Base-by-base conservation (phyloP, 169 alveolate species). In the Eimeria brunetti region DNA sequence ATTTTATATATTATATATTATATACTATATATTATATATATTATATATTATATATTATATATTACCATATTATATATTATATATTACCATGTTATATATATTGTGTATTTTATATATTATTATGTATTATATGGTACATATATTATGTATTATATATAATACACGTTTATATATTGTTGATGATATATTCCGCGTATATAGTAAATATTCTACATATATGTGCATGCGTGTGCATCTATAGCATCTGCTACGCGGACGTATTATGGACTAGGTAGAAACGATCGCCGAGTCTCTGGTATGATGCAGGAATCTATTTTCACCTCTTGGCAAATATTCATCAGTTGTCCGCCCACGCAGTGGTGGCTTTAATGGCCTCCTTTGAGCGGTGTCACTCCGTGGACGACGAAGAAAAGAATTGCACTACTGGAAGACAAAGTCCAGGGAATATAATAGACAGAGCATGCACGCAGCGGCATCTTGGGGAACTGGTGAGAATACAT, bases 301-400 rank as follows among this genome's bases (percentile, higher is more conserved):
- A 22, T 62, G 30, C 60, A 85, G 91, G 91, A 8, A 8, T 60
- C n/a, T 85, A 49, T 27, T 85, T 85, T 41, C 60, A 58, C 16
- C 91, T 85, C 7, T 36, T 41, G 46, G 91, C 91, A 18, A 85
- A 85, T 46, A 9, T 85, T 49, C 91, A 85, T 85, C 41, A 60
- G 81, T 85, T 85, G 80, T 18, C 91, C 58, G 58, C 78, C 30
- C 78, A 12, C 27, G 16, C 38, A 33, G 91, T 85, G 44, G 38
- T 85, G 49, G 76, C 91, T 24, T 46, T 85, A 20, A 46, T 22
- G 30, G 75, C 91, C 44, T 85, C 80, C 44, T 62, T 85, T 20
- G 91, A 85, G 78, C 49, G 30, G 49, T 60, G 91, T 33, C 91
- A 58, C 60, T 56, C 80, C n/a, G 30, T 7, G 80, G 91, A 36